phyloP scores from a whole-genome alignment of 768 basidiomycete species.

The Tylopilus subfusipes region DNA sequence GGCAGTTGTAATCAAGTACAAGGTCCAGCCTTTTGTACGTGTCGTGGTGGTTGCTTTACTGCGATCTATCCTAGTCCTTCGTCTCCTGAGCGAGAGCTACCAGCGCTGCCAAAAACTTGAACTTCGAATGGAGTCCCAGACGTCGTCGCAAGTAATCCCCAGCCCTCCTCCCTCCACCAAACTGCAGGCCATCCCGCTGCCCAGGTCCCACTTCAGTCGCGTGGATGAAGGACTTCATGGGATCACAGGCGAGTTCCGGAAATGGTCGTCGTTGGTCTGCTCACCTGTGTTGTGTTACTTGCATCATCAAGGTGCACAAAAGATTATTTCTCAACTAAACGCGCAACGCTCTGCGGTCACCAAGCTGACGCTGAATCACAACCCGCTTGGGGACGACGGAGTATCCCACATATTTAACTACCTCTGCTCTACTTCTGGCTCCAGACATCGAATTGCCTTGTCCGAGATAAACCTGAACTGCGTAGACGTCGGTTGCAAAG shows the following conservation, averaged over 20 bases:
- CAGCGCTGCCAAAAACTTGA: neutral
- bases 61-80: too few species aligned
- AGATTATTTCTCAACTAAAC: constrained; percentile 46
- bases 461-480: constrained; percentile 54
- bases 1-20: too few species aligned
- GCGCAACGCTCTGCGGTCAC: constrained; percentile 41
- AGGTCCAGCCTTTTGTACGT: too few species aligned
- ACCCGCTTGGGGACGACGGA: constrained; percentile 56
- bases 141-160: neutral
- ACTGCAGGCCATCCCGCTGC: constrained; percentile 4
- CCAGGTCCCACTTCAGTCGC: constrained; percentile 16
- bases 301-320: constrained; percentile 47
- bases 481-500: constrained; percentile 51
- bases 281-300: constrained; percentile 1
- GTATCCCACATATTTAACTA: constrained; percentile 51
- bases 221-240: constrained; percentile 24
- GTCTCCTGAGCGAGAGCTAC: too few species aligned
- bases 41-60: neutral
- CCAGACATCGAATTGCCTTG: constrained; percentile 39
- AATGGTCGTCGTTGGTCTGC: neutral
- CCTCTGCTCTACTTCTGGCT: constrained; percentile 47
- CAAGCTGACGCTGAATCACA: constrained; percentile 53
- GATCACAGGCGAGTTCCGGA: constrained; percentile 14
- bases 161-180: neutral
- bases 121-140: constrained; percentile 15